Conservation (phyloP, 2,329 filamentous ascomycete species). For the Alternaria rosae region DNA sequence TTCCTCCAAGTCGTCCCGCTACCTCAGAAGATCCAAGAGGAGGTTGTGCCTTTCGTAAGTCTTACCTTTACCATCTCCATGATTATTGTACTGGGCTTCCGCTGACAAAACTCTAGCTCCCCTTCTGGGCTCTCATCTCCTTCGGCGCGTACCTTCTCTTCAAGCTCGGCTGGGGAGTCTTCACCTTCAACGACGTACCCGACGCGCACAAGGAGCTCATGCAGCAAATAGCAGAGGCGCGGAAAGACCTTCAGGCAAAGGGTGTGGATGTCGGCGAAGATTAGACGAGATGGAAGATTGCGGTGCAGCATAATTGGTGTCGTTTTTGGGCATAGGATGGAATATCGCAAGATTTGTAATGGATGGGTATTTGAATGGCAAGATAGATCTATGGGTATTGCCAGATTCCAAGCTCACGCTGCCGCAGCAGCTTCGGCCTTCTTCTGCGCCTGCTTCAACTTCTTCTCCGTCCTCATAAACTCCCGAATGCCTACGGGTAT, state of each 20-base stretch:
- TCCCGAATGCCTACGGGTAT: conserved; percentile 93
- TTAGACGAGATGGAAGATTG: conserved; percentile 7
- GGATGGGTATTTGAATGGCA: conserved; percentile 18
- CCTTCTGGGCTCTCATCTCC: conserved; percentile 89
- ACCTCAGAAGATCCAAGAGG: conserved; percentile 76
- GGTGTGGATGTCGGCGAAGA: conserved; percentile 79
- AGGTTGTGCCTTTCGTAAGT: conserved; percentile 88
- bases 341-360: neutral
- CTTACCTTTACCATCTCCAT: conserved; percentile 24
- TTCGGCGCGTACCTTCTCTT: conserved; percentile 92
- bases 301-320: conserved; percentile 8
- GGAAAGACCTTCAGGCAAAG: conserved; percentile 73
- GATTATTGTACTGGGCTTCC: neutral
- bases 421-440: conserved; percentile 57
- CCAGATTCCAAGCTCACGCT: conserved; percentile 2
- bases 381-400: neutral
- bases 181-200: conserved; percentile 96
- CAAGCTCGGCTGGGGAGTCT: conserved; percentile 88
- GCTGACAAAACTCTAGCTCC: conserved; percentile 66
- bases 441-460: conserved; percentile 76
- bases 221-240: conserved; percentile 80
- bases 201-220: conserved; percentile 89
- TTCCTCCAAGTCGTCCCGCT: conserved; percentile 85
- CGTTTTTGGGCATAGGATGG: conserved; percentile 2
- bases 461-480: conserved; percentile 98